Conservation (phyloP, 345 rosid genomes). For the Lepidium aucheri region DNA sequence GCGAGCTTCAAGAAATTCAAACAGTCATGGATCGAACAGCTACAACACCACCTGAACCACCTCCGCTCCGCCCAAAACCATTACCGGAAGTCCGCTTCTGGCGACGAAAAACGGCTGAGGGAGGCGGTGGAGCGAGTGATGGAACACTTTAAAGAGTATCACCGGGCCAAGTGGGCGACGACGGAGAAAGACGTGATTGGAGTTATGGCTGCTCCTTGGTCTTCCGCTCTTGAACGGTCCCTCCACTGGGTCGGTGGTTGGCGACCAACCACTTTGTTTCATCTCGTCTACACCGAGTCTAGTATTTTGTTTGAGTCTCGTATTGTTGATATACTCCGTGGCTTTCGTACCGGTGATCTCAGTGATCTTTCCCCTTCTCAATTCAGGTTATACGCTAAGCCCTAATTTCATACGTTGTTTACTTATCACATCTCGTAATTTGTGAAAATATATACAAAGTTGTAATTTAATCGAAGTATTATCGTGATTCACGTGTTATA, state of each 20-base stretch:
- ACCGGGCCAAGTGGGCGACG: slow-evolving; percentile 39
- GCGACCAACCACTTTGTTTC: slow-evolving; percentile 77
- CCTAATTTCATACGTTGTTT: not conserved
- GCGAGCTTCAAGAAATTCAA: slow-evolving; percentile 44
- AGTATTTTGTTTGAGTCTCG: slow-evolving; percentile 70
- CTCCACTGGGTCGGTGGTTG: slow-evolving; percentile 84
- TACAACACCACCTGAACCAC: slow-evolving; percentile 42
- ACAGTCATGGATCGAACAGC: slow-evolving; percentile 52
- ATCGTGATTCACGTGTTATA: not conserved
- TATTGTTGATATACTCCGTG: slow-evolving; percentile 64
- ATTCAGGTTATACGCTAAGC: slow-evolving; percentile 38
- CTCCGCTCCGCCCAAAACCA: slow-evolving; percentile 39
- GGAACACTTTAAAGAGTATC: slow-evolving; percentile 52
- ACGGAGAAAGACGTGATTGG: slow-evolving; percentile 45
- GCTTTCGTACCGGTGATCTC: slow-evolving; percentile 59
- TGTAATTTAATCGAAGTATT: not conserved
- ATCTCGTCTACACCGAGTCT: slow-evolving; percentile 71
- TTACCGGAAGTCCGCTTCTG: slow-evolving; percentile 21
- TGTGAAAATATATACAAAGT: too few species aligned
- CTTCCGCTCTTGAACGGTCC: slow-evolving; percentile 67
- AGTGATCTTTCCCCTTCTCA: slow-evolving; percentile 77
- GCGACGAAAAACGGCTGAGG: slow-evolving; percentile 18
- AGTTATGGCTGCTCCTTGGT: slow-evolving; percentile 64
- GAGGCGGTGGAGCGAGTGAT: slow-evolving; percentile 38
- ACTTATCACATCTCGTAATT: not conserved